These are phyloP conservation scores for Apiospora koreana DNA, from an alignment of 2,329 filamentous ascomycete species.

Conservation along the genomic window DNA sequence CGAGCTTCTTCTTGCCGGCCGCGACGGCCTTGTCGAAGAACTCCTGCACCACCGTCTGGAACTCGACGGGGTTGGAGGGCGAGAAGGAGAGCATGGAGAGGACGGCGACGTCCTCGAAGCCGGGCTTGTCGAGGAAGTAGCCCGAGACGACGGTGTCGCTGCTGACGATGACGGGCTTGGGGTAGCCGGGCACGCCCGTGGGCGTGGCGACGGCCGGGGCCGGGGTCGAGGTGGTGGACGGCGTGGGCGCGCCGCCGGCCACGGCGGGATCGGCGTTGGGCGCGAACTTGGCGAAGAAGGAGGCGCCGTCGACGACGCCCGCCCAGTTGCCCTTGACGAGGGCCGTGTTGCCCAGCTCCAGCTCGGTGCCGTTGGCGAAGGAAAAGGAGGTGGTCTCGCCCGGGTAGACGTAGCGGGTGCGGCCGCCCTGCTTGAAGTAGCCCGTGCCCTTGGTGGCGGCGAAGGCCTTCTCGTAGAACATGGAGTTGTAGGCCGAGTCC, in stretches of 20 bases:
- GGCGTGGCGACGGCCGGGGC: neutral
- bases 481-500: slow-evolving; percentile 42
- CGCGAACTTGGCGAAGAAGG: slow-evolving; percentile 31
- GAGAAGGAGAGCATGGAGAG: slow-evolving; percentile 31
- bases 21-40: slow-evolving; percentile 37
- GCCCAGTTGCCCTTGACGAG: slow-evolving; percentile 35
- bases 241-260: slow-evolving; percentile 9
- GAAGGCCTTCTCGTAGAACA: slow-evolving; percentile 39
- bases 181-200: slow-evolving; percentile 4
- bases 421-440: slow-evolving; percentile 38
- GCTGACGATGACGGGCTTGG: slow-evolving; percentile 24
- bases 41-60: slow-evolving; percentile 32
- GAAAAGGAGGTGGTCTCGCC: slow-evolving; percentile 39
- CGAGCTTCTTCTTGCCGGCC: slow-evolving; percentile 55
- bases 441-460: slow-evolving; percentile 34
- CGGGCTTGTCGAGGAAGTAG: slow-evolving; percentile 33
- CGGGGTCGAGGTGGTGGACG: slow-evolving; percentile 7
- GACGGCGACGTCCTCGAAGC: slow-evolving; percentile 34
- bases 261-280: slow-evolving; percentile 21
- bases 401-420: slow-evolving; percentile 35
- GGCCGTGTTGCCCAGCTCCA: slow-evolving; percentile 35
- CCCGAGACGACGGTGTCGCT: slow-evolving; percentile 32
- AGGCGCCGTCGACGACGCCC: slow-evolving; percentile 32
- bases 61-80: slow-evolving; percentile 29
- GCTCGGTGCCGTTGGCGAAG: slow-evolving; percentile 40